A percentile compares a stretch with the other conserved stretches of the same genome.
Evolutionary conservation across 2,329 filamentous ascomycete genomes (phyloP).

Genomic region (Scedosporium boydii): DNA sequence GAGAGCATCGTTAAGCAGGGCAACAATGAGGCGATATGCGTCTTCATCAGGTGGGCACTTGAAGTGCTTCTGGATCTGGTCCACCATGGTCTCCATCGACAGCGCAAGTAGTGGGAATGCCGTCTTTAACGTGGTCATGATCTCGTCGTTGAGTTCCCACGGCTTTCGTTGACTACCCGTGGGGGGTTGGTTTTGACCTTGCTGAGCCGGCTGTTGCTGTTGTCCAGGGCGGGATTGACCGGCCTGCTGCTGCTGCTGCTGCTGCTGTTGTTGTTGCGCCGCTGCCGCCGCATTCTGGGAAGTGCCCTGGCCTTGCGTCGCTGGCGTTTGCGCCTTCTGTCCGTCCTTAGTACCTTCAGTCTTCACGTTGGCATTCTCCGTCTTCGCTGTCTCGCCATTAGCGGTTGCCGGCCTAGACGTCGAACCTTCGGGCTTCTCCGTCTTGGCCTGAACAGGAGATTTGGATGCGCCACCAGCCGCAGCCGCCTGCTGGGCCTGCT

Average conservation of each 20-base stretch:
- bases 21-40: constrained; percentile 94
- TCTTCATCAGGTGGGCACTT: constrained; percentile 98
- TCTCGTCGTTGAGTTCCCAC: constrained; percentile 94
- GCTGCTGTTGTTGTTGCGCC: constrained; percentile 6
- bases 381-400: constrained; percentile 34
- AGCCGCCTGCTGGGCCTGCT: constrained; percentile 31
- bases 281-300: constrained; percentile 10
- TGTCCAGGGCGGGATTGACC: background rate
- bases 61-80: constrained; percentile 98
- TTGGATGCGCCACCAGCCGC: constrained; percentile 25
- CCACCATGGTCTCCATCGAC: constrained; percentile 99
- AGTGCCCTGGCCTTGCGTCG: background rate
- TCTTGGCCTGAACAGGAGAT: constrained; percentile 42
- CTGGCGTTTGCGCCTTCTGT: background rate
- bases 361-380: constrained; percentile 29
- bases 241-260: constrained; percentile 3
- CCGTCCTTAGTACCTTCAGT: background rate
- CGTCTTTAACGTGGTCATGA: constrained; percentile 91
- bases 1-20: constrained; percentile 87
- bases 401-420: constrained; percentile 41
- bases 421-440: constrained; percentile 33
- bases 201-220: constrained; percentile 12
- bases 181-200: constrained; percentile 9
- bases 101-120: constrained; percentile 91
- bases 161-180: constrained; percentile 56